Percentiles rank a stretch among this genome's conserved stretches.
Evolutionary conservation across 495 filamentous ascomycete genomes (phyloP).

Genomic region (Saxophila tyrrhenica): DNA sequence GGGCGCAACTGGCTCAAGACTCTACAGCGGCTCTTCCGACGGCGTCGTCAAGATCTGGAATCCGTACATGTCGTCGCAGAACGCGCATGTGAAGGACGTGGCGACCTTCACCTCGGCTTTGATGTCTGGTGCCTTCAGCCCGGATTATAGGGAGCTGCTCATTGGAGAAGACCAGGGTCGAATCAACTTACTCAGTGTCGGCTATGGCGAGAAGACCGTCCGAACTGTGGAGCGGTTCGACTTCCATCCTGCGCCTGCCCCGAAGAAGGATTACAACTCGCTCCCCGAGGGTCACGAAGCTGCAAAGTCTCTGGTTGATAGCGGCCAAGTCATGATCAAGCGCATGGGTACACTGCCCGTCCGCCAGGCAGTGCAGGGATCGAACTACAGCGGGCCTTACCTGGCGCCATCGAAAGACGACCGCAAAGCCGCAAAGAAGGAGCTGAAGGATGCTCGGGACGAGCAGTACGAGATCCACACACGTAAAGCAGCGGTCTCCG

Average conservation of each 20-base stretch:
- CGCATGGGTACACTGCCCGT: conserved; percentile 29
- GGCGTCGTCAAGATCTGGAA: conserved; percentile 83
- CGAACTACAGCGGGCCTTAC: conserved; percentile 18
- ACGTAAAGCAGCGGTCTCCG: not conserved
- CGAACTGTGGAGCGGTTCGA: conserved; percentile 18
- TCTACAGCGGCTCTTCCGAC: conserved; percentile 88
- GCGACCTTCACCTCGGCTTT: conserved; percentile 42
- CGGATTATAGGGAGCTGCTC: conserved; percentile 57
- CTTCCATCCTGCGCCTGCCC: conserved; percentile 9
- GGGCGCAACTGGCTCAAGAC: conserved; percentile 54
- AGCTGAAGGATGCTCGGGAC: conserved; percentile 12
- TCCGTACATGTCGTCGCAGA: conserved; percentile 45
- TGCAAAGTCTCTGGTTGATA: conserved; percentile 15
- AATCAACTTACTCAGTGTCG: conserved; percentile 49
- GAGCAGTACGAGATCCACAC: not conserved
- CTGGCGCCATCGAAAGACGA: not conserved
- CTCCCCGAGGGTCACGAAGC: not conserved
- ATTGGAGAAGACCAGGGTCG: conserved; percentile 67
- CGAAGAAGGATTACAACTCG: not conserved
- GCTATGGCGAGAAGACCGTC: conserved; percentile 10
- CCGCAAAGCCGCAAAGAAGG: not conserved
- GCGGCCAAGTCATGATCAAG: conserved; percentile 17
- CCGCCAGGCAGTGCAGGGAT: conserved; percentile 29
- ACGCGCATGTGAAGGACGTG: conserved; percentile 52
- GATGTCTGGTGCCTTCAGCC: conserved; percentile 58